Evolutionary conservation across 495 filamentous ascomycete genomes (phyloP).

Genomic region (Talaromyces wortmannii): DNA sequence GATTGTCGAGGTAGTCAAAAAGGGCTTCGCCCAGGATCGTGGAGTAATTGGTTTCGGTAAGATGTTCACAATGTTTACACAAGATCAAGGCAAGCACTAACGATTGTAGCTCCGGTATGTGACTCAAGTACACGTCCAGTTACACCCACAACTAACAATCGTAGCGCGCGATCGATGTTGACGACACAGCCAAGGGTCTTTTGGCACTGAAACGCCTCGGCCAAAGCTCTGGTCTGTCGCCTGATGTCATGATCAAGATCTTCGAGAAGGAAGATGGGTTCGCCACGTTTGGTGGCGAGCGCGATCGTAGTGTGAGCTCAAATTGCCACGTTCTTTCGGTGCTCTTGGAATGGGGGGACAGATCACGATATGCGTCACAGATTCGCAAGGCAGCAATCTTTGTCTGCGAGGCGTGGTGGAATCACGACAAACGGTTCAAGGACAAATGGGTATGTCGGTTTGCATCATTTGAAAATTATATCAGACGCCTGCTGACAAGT

Average conservation of each 20-base stretch:
- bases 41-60: constrained; percentile 17
- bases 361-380: neutral
- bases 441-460: too few relatives aligned
- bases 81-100: too few relatives aligned
- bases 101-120: too few relatives aligned
- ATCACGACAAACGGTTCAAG: neutral
- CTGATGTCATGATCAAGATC: constrained; percentile 19
- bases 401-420: constrained; percentile 16
- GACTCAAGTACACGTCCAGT: too few relatives aligned
- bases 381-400: constrained; percentile 13
- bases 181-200: constrained; percentile 40
- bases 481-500: too few relatives aligned
- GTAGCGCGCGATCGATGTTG: constrained; percentile 32
- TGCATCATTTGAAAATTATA: too few relatives aligned
- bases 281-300: constrained; percentile 27
- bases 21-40: too few relatives aligned
- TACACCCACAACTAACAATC: constrained; percentile 4
- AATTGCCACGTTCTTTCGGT: constrained; percentile 37
- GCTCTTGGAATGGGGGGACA: constrained; percentile 14
- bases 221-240: constrained; percentile 4
- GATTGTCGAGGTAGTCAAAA: too few relatives aligned
- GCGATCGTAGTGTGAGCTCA: constrained; percentile 27
- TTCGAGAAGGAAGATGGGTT: constrained; percentile 27
- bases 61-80: too few relatives aligned
- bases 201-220: constrained; percentile 22